Base-by-base conservation (phyloP, 164 flowering plant genomes). In the Dillenia turbinata region DNA sequence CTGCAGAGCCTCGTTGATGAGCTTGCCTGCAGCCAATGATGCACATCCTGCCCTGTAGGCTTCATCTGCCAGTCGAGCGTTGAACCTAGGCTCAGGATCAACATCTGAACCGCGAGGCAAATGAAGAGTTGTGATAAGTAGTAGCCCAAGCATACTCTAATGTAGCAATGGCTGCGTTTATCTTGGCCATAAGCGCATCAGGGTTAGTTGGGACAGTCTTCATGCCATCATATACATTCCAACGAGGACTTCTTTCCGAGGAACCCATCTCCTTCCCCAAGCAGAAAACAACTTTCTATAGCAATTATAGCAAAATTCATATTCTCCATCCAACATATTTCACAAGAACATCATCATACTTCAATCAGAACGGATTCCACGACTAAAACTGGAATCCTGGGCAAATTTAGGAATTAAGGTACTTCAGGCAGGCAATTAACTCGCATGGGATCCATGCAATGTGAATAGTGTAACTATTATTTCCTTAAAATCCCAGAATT, bases 111-210 rank as follows among this genome's bases (percentile, higher is more conserved):
- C 54, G 24, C 9, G 11, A 14, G 9, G 46, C 16, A 5, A 26
- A 9, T 13, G 73, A 56, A 15, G 83, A 56, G 40, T 76, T 74
- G 22, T 84, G 86, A 22, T 68, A 49, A 15, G 78, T 62, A 17
- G 83, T 70, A 51, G 94, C 83, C 45, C 73, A 81, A 6, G 79
- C 76, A 68, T 76, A 89, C 65, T 91, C 97, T 24, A 83, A 71
- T 43, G 75, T 71, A 4, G 83, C 57, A 60, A 89, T 87, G n/a
- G 89, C 90, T 0, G 85, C 48, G 59, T 84, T 72, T 47, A 84
- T 85, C 58, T 89, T 94, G 2, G 87, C 78, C 94, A 92, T 87
- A 2, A 92, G 78, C 44, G 83, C 69, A 62, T 87, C 92, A 0
- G 96, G 92, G 1, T 76, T 57, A 2, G 81, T n/a, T 1, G 85